A percentile compares a stretch with the other conserved stretches of the same genome.
Conservation (phyloP, 768 basidiomycete species). For the Tylopilus subfusipes region DNA sequence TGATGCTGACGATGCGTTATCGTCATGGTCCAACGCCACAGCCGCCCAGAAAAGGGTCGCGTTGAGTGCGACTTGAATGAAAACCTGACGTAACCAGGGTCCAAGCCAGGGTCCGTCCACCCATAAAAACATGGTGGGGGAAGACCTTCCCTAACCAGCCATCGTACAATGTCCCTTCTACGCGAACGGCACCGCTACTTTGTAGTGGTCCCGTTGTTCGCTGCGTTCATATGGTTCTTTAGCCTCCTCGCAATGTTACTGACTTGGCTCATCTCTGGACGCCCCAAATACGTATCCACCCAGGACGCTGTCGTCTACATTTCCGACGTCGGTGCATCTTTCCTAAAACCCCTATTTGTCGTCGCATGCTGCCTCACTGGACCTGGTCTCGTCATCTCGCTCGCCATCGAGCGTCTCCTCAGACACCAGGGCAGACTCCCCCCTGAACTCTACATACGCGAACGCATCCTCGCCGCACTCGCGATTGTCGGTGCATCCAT, state of each 20-base stretch:
- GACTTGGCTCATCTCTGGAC: conserved; percentile 65
- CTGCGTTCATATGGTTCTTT: conserved; percentile 66
- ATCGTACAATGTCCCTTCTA: conserved; percentile 13
- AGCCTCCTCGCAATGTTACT: conserved; percentile 69
- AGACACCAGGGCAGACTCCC: conserved; percentile 66
- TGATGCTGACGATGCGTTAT: no score
- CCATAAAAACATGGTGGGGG: conserved; percentile 6
- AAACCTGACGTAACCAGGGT: background rate
- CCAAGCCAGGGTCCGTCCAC: no score
- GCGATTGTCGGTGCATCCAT: conserved; percentile 59
- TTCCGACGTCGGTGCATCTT: conserved; percentile 71
- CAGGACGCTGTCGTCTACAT: conserved; percentile 66
- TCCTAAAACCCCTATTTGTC: conserved; percentile 74
- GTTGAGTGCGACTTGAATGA: background rate
- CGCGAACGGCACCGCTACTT: conserved; percentile 49
- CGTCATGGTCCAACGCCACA: background rate
- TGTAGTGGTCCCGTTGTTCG: conserved; percentile 60
- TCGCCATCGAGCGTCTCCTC: conserved; percentile 59
- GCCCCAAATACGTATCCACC: conserved; percentile 47
- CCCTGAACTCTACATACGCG: conserved; percentile 54
- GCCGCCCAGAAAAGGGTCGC: background rate
- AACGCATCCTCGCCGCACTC: conserved; percentile 51
- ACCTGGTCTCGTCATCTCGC: conserved; percentile 55
- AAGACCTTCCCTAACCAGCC: background rate
- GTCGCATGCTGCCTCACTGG: conserved; percentile 62